A percentile compares a stretch with the other conserved stretches of the same genome.
These are phyloP conservation scores for Teratosphaeria gauchensis DNA, from an alignment of 2,329 filamentous ascomycete species.

Conservation along the genomic window DNA sequence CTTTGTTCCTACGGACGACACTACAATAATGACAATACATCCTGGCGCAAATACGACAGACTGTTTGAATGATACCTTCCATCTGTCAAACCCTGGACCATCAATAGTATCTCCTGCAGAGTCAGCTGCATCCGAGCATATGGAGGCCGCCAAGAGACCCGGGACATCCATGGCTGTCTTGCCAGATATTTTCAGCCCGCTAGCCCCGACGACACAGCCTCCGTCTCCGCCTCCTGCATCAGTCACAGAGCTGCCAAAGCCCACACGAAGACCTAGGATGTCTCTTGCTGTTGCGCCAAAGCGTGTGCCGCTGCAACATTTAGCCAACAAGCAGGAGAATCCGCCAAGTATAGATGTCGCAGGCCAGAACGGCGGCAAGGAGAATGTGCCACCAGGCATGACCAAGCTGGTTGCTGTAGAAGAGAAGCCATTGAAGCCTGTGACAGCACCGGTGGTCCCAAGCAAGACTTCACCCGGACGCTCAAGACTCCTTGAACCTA, in stretches of 20 bases:
- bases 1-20: conserved; percentile 43
- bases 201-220: not conserved
- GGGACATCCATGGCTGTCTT: not conserved
- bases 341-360: conserved; percentile 38
- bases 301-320: conserved; percentile 40
- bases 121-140: not conserved
- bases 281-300: conserved; percentile 39
- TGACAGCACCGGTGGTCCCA: not conserved
- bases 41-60: conserved; percentile 32
- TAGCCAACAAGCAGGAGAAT: conserved; percentile 12
- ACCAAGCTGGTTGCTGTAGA: not conserved
- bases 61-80: conserved; percentile 25
- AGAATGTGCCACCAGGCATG: conserved; percentile 48
- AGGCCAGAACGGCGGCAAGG: conserved; percentile 50
- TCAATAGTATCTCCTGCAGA: not conserved
- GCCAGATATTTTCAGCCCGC: not conserved
- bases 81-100: conserved; percentile 2
- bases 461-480: not conserved
- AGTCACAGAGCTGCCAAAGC: conserved; percentile 17
- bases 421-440: not conserved
- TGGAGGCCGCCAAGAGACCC: not conserved
- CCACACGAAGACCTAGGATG: conserved; percentile 23
- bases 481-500: conserved; percentile 12
- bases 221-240: not conserved
- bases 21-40: conserved; percentile 43